Percentiles rank a stretch among this genome's conserved stretches.
phyloP scores from a whole-genome alignment of 2,329 filamentous ascomycete genomes.

The Calonectria leucothoes region DNA sequence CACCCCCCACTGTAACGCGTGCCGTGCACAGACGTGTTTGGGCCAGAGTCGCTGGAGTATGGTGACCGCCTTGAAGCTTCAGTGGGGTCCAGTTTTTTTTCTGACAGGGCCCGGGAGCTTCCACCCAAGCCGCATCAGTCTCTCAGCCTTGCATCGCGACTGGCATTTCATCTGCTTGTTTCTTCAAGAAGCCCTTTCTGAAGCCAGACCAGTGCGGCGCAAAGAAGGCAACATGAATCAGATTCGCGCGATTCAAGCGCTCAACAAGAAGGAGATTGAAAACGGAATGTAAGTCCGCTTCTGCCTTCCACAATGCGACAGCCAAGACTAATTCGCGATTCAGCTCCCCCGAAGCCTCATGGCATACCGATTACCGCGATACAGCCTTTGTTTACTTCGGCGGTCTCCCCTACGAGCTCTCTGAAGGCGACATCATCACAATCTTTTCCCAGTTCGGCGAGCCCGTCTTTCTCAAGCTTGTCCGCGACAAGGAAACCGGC shows the following conservation, averaged over 20 bases:
- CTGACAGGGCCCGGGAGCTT: not conserved
- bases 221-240: slow-evolving; percentile 78
- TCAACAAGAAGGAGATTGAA: slow-evolving; percentile 96
- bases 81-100: slow-evolving; percentile 24
- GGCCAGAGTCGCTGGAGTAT: not conserved
- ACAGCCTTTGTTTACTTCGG: slow-evolving; percentile 98
- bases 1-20: slow-evolving; percentile 6
- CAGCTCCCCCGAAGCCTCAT: slow-evolving; percentile 87
- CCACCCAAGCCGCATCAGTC: slow-evolving; percentile 1
- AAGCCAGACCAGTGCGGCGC: not conserved
- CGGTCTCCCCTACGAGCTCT: slow-evolving; percentile 90
- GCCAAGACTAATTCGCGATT: slow-evolving; percentile 37
- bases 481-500: slow-evolving; percentile 94
- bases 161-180: not conserved
- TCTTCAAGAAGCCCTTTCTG: not conserved
- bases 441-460: slow-evolving; percentile 98
- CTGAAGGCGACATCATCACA: slow-evolving; percentile 94
- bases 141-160: slow-evolving; percentile 31
- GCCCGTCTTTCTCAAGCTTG: slow-evolving; percentile 91
- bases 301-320: not conserved
- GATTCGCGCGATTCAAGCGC: slow-evolving; percentile 89
- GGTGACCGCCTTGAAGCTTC: slow-evolving; percentile 17
- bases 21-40: slow-evolving; percentile 18
- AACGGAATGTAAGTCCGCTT: slow-evolving; percentile 77
- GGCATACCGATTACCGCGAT: slow-evolving; percentile 97